A percentile compares a stretch with the other conserved stretches of the same genome.
phyloP scores from a whole-genome alignment of 768 basidiomycete genomes.

The Butyriboletus loyo region DNA sequence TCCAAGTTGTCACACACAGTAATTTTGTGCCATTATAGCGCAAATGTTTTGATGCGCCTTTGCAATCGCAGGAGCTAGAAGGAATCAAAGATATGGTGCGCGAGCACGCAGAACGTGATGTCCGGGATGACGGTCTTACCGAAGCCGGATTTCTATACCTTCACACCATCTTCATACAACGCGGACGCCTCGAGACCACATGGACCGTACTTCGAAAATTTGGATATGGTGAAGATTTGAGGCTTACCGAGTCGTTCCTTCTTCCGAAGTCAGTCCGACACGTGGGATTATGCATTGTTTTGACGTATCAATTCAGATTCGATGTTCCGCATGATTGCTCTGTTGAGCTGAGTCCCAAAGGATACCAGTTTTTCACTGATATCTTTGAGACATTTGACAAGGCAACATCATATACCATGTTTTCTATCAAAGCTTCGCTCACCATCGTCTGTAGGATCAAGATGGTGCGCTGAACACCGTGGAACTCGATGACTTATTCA shows the following conservation, averaged over 20 bases:
- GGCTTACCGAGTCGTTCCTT: constrained; percentile 83
- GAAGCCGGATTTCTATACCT: constrained; percentile 92
- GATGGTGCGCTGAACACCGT: constrained; percentile 85
- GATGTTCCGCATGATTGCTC: constrained; percentile 94
- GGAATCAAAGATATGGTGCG: constrained; percentile 94
- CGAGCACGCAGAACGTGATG: constrained; percentile 70
- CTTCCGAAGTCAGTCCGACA: constrained; percentile 69
- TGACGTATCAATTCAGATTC: constrained; percentile 51
- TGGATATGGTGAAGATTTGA: constrained; percentile 93
- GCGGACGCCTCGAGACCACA: constrained; percentile 92
- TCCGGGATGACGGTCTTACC: constrained; percentile 79
- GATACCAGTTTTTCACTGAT: constrained; percentile 96
- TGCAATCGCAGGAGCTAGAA: constrained; percentile 91
- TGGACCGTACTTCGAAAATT: constrained; percentile 96
- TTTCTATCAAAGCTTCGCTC: background rate
- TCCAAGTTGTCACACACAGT: background rate
- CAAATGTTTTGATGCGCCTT: constrained; percentile 92
- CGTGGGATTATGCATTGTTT: background rate
- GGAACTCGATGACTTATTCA: constrained; percentile 87
- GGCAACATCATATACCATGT: constrained; percentile 35
- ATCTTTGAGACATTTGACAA: constrained; percentile 96
- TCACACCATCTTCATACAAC: constrained; percentile 95
- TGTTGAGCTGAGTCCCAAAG: constrained; percentile 89
- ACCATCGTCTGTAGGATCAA: constrained; percentile 61
- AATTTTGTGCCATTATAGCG: constrained; percentile 44